Base-by-base conservation (phyloP, 371 early-diverging fungal species). In the Nematocida ironsii region DNA sequence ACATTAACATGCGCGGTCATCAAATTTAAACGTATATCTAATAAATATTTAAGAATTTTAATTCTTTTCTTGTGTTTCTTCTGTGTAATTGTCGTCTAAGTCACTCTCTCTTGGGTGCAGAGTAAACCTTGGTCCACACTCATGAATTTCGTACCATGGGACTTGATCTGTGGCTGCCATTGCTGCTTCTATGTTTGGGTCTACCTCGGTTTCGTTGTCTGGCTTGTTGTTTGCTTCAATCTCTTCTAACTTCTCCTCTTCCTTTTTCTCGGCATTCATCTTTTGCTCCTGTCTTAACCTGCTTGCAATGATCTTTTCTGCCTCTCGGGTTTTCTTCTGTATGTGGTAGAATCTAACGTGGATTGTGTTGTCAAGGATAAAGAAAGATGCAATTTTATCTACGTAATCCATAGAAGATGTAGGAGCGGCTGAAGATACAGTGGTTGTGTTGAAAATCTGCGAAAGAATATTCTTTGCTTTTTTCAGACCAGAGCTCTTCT, bases 81-180 rank as follows among this genome's bases (percentile, higher is more conserved):
- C 42, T 25, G 23, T 54, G 50, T 78, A 61, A 25, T 78, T 70
- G 47, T 78, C 80, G 33, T 71, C 69, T 55, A 78, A 48, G 67
- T 78, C 80, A 48, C 55, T 78, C 44, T 78, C 80, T 52, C 80
- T 69, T n/a, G 80, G 80, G 44, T 78, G 80, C 3, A 78, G 55
- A 9, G 80, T 70, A 47, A 78, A 78, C 42, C 80, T 78, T 16
- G 80, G 80, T 27, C 80, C 80, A 25, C 74, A 20, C 57, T 78
- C 80, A 4, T 27, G 54, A 27, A 78, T 44, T 50, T 78, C 69
- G 47, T 58, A 69, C 80, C 80, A 78, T n/a, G 71, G 60, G 2
- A 40, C 60, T 33, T 72, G 57, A 4, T 54, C 58, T 2, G 18
- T 9, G 5, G 45, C 56, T 20, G 45, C 56, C n/a, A 72, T 64